These are phyloP conservation scores for Tetradesmus lagerheimii DNA, from an alignment of 139 green algal genomes.

Conservation along the genomic window DNA sequence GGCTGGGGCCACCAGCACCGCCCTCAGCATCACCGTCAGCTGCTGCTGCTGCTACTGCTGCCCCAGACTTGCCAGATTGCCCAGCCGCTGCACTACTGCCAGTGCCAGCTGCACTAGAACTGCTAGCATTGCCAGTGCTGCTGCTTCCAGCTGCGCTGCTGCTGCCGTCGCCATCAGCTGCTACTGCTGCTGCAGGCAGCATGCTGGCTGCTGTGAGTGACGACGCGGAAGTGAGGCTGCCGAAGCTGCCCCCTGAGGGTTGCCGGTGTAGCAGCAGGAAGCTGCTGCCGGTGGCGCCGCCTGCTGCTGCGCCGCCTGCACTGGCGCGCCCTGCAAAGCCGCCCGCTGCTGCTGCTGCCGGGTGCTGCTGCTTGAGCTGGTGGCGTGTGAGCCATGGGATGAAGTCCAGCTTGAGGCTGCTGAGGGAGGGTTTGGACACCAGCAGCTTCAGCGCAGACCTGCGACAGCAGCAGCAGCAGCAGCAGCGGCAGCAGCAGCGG, in stretches of 20 bases:
- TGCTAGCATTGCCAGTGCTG: neutral
- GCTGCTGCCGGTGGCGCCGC: neutral
- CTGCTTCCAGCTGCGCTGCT: neutral
- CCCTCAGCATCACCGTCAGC: neutral
- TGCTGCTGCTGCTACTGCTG: neutral
- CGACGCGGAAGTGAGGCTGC: neutral
- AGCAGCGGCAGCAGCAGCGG: too few relatives aligned
- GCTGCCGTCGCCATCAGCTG: neutral
- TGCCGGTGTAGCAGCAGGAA: neutral
- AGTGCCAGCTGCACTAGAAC: neutral
- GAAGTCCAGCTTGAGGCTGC: slow-evolving; percentile 53
- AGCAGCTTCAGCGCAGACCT: slow-evolving; percentile 43
- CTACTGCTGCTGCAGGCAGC: slow-evolving; percentile 4
- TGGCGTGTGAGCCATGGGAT: slow-evolving; percentile 43
- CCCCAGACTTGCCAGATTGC: neutral
- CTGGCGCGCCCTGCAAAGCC: neutral
- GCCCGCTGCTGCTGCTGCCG: neutral
- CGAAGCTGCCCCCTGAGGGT: neutral
- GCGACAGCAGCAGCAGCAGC: neutral
- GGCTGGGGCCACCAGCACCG: neutral
- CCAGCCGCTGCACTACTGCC: neutral
- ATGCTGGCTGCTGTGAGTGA: neutral
- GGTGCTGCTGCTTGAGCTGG: neutral
- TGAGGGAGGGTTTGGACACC: slow-evolving; percentile 17
- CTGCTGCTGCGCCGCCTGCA: slow-evolving; percentile 1